Conservation (phyloP, 2,329 filamentous ascomycete genomes). For the Colletotrichum kahawae region DNA sequence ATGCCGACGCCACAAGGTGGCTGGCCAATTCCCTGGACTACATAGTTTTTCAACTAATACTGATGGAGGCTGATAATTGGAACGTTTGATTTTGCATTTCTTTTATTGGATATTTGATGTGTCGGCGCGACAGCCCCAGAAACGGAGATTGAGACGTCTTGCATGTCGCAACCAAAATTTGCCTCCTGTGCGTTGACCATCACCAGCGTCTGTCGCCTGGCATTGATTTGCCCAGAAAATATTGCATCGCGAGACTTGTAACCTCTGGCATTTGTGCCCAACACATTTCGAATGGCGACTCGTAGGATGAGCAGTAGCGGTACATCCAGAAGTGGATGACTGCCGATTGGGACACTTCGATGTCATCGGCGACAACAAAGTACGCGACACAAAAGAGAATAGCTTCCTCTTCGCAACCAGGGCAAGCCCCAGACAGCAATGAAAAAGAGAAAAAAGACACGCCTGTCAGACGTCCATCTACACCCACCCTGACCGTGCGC, state of each 20-base stretch:
- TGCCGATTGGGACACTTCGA: background rate
- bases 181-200: background rate
- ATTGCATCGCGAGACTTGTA: background rate
- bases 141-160: background rate
- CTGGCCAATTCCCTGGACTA: background rate
- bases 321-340: rapidly evolving
- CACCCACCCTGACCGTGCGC: slow-evolving; percentile 79
- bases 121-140: background rate
- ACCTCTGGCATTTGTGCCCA: background rate
- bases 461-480: slow-evolving; percentile 91
- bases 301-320: background rate
- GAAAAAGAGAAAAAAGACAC: slow-evolving; percentile 59
- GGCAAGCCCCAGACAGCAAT: slow-evolving; percentile 54
- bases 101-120: background rate
- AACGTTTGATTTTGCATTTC: background rate
- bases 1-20: slow-evolving; percentile 16
- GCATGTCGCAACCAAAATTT: background rate
- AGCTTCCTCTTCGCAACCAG: slow-evolving; percentile 57
- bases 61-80: background rate
- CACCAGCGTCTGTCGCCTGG: background rate
- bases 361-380: too few species aligned
- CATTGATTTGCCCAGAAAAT: background rate
- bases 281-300: background rate
- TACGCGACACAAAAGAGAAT: too few species aligned
- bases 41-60: background rate